Conservation (phyloP, 2,329 filamentous ascomycete species). For the Fusarium pseudocircinatum region DNA sequence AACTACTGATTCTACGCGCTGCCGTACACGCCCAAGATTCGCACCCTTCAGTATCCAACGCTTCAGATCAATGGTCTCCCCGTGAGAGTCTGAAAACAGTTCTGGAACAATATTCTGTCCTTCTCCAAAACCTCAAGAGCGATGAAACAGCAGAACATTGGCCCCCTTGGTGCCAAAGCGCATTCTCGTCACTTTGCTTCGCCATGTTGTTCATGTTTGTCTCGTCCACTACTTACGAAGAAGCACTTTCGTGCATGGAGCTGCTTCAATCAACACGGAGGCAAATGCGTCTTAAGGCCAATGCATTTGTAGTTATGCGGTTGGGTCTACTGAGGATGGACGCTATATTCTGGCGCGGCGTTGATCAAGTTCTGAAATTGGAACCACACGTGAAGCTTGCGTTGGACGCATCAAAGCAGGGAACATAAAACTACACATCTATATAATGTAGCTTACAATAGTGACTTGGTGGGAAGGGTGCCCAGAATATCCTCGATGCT, state of each 20-base stretch:
- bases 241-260: background rate
- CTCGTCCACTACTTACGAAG: background rate
- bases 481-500: background rate
- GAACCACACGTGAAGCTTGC: background rate
- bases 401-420: background rate
- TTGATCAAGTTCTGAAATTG: background rate
- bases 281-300: conserved; percentile 2
- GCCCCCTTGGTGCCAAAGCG: background rate
- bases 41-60: accelerated
- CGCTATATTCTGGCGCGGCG: background rate
- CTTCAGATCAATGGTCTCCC: background rate
- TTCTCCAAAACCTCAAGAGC: background rate
- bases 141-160: background rate
- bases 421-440: background rate
- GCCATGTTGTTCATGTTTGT: background rate
- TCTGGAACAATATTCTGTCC: background rate
- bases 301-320: background rate
- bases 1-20: background rate
- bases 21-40: background rate
- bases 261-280: background rate
- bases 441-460: background rate
- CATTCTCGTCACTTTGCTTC: background rate
- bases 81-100: background rate
- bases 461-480: background rate
- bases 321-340: background rate